These are phyloP conservation scores for Lachancea mirantina DNA, from an alignment of 805 yeast species.

Conservation along the genomic window DNA sequence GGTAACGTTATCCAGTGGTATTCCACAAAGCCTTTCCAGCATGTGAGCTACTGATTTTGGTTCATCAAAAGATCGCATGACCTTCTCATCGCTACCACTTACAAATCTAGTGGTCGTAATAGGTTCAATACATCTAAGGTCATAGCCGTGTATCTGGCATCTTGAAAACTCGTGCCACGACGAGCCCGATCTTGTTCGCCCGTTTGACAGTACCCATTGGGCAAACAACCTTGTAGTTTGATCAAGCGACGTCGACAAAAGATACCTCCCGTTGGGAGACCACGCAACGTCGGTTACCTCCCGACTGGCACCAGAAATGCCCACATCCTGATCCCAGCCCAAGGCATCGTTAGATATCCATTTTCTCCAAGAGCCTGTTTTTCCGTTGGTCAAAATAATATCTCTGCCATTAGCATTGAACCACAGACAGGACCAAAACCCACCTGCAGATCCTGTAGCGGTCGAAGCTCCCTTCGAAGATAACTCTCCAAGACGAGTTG, in stretches of 20 bases:
- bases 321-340: constrained; percentile 42
- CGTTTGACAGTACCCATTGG: constrained; percentile 41
- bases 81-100: constrained; percentile 95
- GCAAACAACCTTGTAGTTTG: constrained; percentile 88
- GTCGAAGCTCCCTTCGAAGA: constrained; percentile 96
- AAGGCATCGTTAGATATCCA: constrained; percentile 44
- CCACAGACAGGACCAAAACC: constrained; percentile 71
- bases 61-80: constrained; percentile 79
- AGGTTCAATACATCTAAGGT: constrained; percentile 74
- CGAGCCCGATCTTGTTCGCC: constrained; percentile 20
- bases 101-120: constrained; percentile 59
- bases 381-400: constrained; percentile 72
- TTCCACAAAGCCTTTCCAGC: constrained; percentile 47
- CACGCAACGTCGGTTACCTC: constrained; percentile 76
- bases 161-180: constrained; percentile 91
- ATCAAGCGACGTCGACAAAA: constrained; percentile 76
- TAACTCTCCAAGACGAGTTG: constrained; percentile 78
- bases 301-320: constrained; percentile 69
- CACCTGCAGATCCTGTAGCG: constrained; percentile 91
- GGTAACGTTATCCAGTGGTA: constrained; percentile 27
- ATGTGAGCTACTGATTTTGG: constrained; percentile 70
- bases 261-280: constrained; percentile 57
- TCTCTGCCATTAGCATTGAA: constrained; percentile 37
- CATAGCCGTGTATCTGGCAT: constrained; percentile 98
- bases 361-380: constrained; percentile 85